Conservation (phyloP, 1,284 basidiomycete genomes). For the Chalciporus sp. region DNA sequence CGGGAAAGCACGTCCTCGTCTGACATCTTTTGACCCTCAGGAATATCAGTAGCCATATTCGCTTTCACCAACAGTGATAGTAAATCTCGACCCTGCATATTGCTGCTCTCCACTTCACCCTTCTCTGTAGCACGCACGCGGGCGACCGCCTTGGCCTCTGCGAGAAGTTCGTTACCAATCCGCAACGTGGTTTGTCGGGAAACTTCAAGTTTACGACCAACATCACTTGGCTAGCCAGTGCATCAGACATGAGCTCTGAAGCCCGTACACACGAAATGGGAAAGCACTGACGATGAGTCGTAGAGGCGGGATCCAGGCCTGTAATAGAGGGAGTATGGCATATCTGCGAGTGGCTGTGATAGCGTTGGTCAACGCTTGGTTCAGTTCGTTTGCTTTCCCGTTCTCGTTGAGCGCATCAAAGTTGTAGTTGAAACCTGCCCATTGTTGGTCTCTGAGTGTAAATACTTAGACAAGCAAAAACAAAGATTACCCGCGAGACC, state of each 20-base stretch:
- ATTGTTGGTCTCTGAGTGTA: background rate
- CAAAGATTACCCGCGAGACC: conserved; percentile 55
- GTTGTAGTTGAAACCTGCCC: conserved; percentile 63
- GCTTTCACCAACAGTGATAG: conserved; percentile 60
- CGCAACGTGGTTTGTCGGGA: conserved; percentile 27
- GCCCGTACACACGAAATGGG: background rate
- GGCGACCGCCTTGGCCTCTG: conserved; percentile 44
- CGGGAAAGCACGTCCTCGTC: conserved; percentile 77
- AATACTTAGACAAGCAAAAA: background rate
- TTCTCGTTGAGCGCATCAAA: conserved; percentile 53
- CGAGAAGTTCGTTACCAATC: conserved; percentile 49
- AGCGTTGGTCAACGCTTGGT: conserved; percentile 47
- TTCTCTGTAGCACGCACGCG: conserved; percentile 21
- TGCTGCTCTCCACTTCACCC: conserved; percentile 30
- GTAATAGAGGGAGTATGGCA: conserved; percentile 37
- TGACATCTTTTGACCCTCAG: conserved; percentile 61
- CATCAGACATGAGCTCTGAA: background rate
- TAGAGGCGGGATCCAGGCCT: conserved; percentile 42
- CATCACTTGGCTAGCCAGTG: conserved; percentile 15
- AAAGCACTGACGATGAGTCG: conserved; percentile 41
- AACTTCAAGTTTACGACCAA: conserved; percentile 5
- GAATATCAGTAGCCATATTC: conserved; percentile 62
- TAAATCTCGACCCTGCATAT: conserved; percentile 45
- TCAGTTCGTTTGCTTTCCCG: conserved; percentile 47
- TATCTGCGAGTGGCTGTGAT: conserved; percentile 35